Evolutionary conservation across 1,284 basidiomycete species (phyloP), one percentile per base, ranked within the genome.

Genomic region (Moesziomyces aphidis): DNA sequence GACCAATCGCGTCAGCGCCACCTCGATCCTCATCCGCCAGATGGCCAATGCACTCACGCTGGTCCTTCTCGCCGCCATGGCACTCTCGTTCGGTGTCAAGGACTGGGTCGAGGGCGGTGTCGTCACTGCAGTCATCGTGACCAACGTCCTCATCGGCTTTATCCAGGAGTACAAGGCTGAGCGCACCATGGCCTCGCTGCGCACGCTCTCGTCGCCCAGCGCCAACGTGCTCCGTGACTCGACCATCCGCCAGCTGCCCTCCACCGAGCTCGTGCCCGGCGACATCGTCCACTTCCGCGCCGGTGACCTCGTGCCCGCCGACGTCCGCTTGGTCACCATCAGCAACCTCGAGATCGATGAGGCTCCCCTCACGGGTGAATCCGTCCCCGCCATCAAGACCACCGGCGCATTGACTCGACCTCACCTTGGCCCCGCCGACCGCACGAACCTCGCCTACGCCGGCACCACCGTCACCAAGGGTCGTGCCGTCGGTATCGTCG

Each of bases 51-150:
- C 78, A 24, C 69, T 81, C 31, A 81, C 79, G 17, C 50, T 81
- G 23, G 78, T 81, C 31, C 82, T 89, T 65, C 84, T 90, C 61
- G 87, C 87, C 28, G 89, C 89, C 42, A 87, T 91, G 85, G 88
- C 88, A 4, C 86, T 90, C 9, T 90, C 89, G 15, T 89, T 90
- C 66, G 90, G 79, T 49, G 75, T 82, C 56, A 61, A 70, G 66
- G 89, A 89, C 68, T 91, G 88, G 85, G 88, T 90, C 65, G 89
- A 89, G 77, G 89, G 88, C 22, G 89, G 88, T 56, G 90, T 91
- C 53, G 89, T 90, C 68, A 88, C 88, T n/a, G 89, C 88, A 8
- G 87, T 91, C 47, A 79, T 82, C 47, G 58, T 75, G 48, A 73
- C 73, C 66, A 82, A 82, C 51, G 73, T 80, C 26, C 62, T 69